These are phyloP conservation scores for Lyophyllum shimeji DNA, from an alignment of 768 basidiomycete genomes.

Conservation along the genomic window DNA sequence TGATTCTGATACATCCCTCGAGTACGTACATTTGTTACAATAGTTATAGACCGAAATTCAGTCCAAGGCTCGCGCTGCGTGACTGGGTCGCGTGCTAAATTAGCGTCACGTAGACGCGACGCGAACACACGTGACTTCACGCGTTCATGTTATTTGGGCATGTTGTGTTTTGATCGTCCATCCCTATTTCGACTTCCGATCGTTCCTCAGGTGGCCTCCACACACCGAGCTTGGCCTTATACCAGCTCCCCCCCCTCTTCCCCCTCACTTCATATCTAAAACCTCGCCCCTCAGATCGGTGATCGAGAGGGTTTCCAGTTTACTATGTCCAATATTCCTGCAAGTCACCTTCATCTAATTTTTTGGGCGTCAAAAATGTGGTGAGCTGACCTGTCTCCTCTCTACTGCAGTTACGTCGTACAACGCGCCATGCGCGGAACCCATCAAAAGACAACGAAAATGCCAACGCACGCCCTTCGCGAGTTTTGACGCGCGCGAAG, in stretches of 20 bases:
- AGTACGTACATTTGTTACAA: too few species aligned
- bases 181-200: conserved; percentile 13
- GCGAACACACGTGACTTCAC: conserved; percentile 13
- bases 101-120: conserved; percentile 15
- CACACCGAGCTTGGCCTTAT: not conserved
- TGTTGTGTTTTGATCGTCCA: conserved; percentile 13
- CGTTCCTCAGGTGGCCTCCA: conserved; percentile 4
- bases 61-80: too few species aligned
- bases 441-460: conserved; percentile 67
- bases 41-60: too few species aligned
- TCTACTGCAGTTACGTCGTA: conserved; percentile 58
- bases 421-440: conserved; percentile 53
- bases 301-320: not conserved
- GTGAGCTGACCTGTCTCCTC: not conserved
- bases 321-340: conserved; percentile 34
- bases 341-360: conserved; percentile 16
- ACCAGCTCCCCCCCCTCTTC: not conserved
- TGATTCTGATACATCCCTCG: too few species aligned
- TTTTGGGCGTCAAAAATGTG: not conserved
- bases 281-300: conserved; percentile 1
- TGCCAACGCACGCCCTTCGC: conserved; percentile 58
- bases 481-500: conserved; percentile 57
- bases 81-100: not conserved
- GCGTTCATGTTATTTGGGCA: conserved; percentile 14
- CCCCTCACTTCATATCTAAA: not conserved